Conservation (phyloP, 257 asterid species). For the Paraleonurus japonicus region DNA sequence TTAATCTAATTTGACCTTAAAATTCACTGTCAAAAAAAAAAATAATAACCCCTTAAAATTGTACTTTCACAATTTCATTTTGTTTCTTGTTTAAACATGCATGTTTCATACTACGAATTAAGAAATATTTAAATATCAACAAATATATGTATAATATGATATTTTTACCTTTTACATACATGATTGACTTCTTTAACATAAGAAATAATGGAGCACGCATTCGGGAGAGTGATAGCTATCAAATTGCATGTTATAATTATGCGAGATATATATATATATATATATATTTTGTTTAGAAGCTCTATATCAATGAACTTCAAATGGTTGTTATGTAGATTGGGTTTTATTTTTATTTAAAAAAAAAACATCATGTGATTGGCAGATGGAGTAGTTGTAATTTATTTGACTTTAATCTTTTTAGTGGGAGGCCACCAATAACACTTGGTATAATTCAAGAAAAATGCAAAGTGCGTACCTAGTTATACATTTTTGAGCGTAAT, state of each 20-base stretch:
- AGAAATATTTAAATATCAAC: no score
- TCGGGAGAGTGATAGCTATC: background rate
- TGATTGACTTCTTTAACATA: background rate
- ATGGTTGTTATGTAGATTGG: background rate
- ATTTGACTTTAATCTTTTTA: conserved; percentile 28
- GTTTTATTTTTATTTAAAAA: background rate
- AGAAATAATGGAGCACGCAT: background rate
- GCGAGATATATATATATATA: no score
- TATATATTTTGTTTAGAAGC: background rate
- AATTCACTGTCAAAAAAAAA: no score
- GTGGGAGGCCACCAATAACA: conserved; percentile 10
- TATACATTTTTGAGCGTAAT: no score
- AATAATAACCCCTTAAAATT: no score
- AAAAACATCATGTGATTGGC: conserved; percentile 10
- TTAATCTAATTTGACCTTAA: conserved; percentile 9
- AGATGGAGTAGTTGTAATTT: conserved; percentile 15
- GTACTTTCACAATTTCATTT: no score
- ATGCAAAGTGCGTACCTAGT: no score
- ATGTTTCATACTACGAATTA: no score
- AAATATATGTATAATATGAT: no score
- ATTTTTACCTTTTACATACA: no score
- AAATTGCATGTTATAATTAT: conserved; percentile 13
- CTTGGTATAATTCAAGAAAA: background rate
- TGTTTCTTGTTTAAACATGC: no score
- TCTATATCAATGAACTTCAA: no score